Base-by-base conservation (phyloP, 768 basidiomycete genomes). In the Tulasnella sp. region DNA sequence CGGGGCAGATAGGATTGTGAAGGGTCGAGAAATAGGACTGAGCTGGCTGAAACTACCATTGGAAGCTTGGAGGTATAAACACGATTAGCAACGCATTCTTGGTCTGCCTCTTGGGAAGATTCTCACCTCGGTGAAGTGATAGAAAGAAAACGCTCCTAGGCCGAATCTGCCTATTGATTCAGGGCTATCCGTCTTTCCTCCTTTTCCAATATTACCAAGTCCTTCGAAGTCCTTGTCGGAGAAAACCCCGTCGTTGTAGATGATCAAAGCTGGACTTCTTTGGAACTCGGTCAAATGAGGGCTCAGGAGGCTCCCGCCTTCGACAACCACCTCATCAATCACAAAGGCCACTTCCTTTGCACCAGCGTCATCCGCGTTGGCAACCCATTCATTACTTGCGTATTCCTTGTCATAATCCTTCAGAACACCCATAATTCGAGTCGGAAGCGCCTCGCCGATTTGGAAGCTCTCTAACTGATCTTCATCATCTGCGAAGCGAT, bases 141-240 rank as follows among this genome's bases (percentile, higher is more conserved):
- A 81, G 73, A 80, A 76, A 0, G 78, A 75, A 3, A 80, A 68
- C 13, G 75, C 76, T 5, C 80, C 80, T 7, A 76, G 68, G 4
- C 80, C 80, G 66, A 79, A 80, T 55, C 75, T 74, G 0, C 80
- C 80, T 41, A 80, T 80, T 0, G 73, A 74, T 56, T 73, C 73
- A 0, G 52, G 61, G 21, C 65, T 65, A 1, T 63, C 69, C 15
- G 65, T 62, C 61, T 81, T 80, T 0, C 77, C 75, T 2, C 79
- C 79, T 17, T 72, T 65, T 1, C 77, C 76, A 2, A 76, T 76
- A 10, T 66, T 65, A 23, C 75, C 72, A 19, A 80, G 76, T 0
- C 78, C 79, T 23, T 69, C 66, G 41, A 78, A 79, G 54, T 80
- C 79, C 13, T 71, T 58, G 2, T 71, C 65, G 0, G 71, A 66